phyloP scores from a whole-genome alignment of 169 alveolate species.

The Plasmodium inui region DNA sequence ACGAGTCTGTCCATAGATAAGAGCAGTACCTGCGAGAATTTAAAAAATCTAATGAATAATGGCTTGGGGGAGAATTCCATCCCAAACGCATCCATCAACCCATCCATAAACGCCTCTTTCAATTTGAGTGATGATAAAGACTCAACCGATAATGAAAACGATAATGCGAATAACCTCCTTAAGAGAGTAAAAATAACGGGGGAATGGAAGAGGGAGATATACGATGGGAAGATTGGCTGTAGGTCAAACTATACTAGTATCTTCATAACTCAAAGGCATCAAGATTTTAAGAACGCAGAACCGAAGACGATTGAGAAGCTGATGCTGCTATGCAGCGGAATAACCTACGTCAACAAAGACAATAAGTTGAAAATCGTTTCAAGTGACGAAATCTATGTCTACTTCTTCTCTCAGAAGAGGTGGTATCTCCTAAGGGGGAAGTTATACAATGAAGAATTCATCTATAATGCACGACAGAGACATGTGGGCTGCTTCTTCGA shows the following conservation, averaged over 20 bases:
- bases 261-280: conserved; percentile 90
- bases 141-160: background rate
- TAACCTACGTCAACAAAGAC: conserved; percentile 77
- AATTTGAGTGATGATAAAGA: background rate
- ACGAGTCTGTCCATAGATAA: background rate
- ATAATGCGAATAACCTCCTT: background rate
- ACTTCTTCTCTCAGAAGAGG: conserved; percentile 84
- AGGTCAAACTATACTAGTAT: conserved; percentile 89
- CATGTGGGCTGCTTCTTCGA: conserved; percentile 88
- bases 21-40: background rate
- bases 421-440: conserved; percentile 85
- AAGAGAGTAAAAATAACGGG: conserved; percentile 77
- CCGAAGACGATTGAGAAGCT: conserved; percentile 87
- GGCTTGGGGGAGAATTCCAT: background rate
- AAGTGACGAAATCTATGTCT: conserved; percentile 84
- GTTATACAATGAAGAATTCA: conserved; percentile 81
- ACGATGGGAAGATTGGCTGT: conserved; percentile 89
- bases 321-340: conserved; percentile 86
- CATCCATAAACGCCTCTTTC: background rate
- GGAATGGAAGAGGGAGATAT: conserved; percentile 85
- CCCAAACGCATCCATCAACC: background rate
- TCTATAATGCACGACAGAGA: conserved; percentile 82
- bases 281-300: conserved; percentile 85
- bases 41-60: background rate
- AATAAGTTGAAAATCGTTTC: conserved; percentile 77